These are phyloP conservation scores for Phlyctochytrium arcticum DNA, from an alignment of 192 early-diverging fungal genomes.

Conservation along the genomic window DNA sequence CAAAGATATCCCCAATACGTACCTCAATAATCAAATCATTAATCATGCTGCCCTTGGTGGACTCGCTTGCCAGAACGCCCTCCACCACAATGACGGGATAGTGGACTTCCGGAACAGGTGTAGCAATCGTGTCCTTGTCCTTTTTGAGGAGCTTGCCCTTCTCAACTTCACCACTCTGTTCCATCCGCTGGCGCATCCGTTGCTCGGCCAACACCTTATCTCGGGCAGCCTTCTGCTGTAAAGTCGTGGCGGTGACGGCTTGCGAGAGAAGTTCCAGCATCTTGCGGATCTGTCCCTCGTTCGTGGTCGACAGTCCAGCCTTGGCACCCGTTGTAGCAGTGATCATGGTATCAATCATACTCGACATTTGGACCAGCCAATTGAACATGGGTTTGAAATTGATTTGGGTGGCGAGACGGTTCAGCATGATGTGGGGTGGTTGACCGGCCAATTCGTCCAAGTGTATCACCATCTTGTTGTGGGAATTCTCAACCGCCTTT, in stretches of 20 bases:
- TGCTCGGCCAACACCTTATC: slow-evolving; percentile 22
- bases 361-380: slow-evolving; percentile 65
- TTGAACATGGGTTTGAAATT: slow-evolving; percentile 92
- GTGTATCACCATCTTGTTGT: slow-evolving; percentile 71
- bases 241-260: slow-evolving; percentile 61
- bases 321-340: slow-evolving; percentile 88
- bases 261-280: slow-evolving; percentile 81
- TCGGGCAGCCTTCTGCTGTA: slow-evolving; percentile 29
- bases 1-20: neutral
- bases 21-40: slow-evolving; percentile 71
- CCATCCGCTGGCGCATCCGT: slow-evolving; percentile 3
- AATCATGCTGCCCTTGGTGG: slow-evolving; percentile 52
- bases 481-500: slow-evolving; percentile 55
- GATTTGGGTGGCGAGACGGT: slow-evolving; percentile 74
- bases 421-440: slow-evolving; percentile 70
- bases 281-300: slow-evolving; percentile 75
- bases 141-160: neutral
- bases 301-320: slow-evolving; percentile 72
- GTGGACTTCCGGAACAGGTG: slow-evolving; percentile 34
- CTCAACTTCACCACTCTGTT: neutral
- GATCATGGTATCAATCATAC: slow-evolving; percentile 77
- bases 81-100: slow-evolving; percentile 91
- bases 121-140: neutral
- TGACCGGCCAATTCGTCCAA: slow-evolving; percentile 73
- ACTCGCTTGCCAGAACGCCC: slow-evolving; percentile 74